These are phyloP conservation scores for Penicillium subrubescens DNA, from an alignment of 495 filamentous ascomycete genomes.

Conservation along the genomic window DNA sequence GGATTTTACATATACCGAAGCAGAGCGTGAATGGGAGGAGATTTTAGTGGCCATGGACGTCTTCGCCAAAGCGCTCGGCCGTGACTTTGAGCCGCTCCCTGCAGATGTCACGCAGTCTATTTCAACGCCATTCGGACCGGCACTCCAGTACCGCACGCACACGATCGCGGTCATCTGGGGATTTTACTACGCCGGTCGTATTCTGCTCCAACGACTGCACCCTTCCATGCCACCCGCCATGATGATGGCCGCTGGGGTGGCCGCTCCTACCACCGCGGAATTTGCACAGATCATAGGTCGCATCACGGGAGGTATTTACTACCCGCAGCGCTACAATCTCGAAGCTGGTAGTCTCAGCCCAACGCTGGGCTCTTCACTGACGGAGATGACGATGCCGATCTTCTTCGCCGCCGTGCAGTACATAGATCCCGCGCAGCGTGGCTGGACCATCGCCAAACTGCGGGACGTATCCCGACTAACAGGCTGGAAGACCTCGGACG, in stretches of 20 bases:
- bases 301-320: conserved; percentile 75
- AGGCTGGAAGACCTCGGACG: conserved; percentile 79
- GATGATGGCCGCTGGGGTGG: conserved; percentile 77
- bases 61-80: conserved; percentile 66
- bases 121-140: conserved; percentile 77
- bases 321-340: conserved; percentile 61
- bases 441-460: conserved; percentile 73
- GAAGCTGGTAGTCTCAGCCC: conserved; percentile 67
- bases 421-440: conserved; percentile 67
- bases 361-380: conserved; percentile 75
- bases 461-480: conserved; percentile 76
- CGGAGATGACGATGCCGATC: conserved; percentile 74
- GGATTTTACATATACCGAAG: conserved; percentile 64
- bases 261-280: conserved; percentile 65
- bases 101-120: conserved; percentile 66
- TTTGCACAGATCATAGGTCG: conserved; percentile 77
- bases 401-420: conserved; percentile 90
- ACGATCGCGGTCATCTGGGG: conserved; percentile 84
- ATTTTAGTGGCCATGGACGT: conserved; percentile 71
- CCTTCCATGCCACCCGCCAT: conserved; percentile 91
- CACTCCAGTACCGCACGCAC: conserved; percentile 81
- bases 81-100: conserved; percentile 76
- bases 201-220: conserved; percentile 75
- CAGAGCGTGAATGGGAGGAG: conserved; percentile 76
- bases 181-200: conserved; percentile 78